A percentile compares a stretch with the other conserved stretches of the same genome.
Evolutionary conservation across 805 yeast species (phyloP).

Genomic region (Metschnikowia kofuensis): DNA sequence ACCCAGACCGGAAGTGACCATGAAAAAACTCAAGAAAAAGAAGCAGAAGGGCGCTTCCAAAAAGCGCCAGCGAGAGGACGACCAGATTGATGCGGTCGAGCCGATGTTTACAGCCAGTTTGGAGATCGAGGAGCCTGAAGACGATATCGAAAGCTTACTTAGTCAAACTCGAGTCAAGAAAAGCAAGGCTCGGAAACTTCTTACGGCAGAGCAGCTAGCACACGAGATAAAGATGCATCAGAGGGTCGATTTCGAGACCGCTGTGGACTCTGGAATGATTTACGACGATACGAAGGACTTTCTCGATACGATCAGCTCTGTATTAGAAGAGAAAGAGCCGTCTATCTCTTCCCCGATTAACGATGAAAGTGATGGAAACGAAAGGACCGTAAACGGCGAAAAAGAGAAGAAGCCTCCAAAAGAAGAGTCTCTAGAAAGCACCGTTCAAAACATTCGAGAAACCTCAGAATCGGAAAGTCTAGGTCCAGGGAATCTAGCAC

Average conservation of each 20-base stretch:
- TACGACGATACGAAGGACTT: conserved; percentile 43
- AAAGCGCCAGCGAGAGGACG: conserved; percentile 20
- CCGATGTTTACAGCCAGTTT: conserved; percentile 17
- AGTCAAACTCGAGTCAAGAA: conserved; percentile 29
- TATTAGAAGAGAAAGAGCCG: background rate
- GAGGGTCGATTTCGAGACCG: conserved; percentile 17
- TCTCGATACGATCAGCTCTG: conserved; percentile 21
- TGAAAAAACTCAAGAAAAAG: conserved; percentile 44
- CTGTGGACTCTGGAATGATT: conserved; percentile 15
- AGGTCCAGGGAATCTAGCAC: no score
- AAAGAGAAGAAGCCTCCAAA: no score
- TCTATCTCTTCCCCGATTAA: background rate
- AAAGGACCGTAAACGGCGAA: no score
- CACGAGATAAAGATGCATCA: conserved; percentile 29
- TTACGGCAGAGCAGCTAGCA: conserved; percentile 38
- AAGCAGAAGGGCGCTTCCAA: conserved; percentile 19
- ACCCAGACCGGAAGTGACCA: conserved; percentile 26
- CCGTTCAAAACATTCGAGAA: no score
- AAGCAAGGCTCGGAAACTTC: conserved; percentile 21
- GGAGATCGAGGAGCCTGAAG: conserved; percentile 26
- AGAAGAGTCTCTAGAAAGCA: no score
- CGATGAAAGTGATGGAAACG: background rate
- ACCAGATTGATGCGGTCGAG: conserved; percentile 31
- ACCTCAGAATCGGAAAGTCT: no score
- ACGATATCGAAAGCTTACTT: conserved; percentile 32